Evolutionary conservation across 352 stramenopile genomes (phyloP).

Genomic region (Globisporangium paroecandrum): DNA sequence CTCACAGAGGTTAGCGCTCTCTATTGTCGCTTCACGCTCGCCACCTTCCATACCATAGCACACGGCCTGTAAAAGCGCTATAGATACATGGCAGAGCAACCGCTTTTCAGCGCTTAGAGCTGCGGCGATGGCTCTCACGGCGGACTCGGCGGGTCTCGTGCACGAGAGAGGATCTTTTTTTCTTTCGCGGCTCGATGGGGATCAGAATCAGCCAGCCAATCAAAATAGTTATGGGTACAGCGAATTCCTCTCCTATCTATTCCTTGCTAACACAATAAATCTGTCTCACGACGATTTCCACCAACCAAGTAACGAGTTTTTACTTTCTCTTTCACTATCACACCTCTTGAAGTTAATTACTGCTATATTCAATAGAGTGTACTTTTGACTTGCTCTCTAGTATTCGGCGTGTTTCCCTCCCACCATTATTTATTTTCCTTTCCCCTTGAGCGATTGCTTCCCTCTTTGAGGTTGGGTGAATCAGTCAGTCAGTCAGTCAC

Average conservation of each 20-base stretch:
- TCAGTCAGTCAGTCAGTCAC: background rate
- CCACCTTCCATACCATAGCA: too few species aligned
- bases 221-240: constrained; percentile 3
- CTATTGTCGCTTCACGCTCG: too few species aligned
- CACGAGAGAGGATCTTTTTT: background rate
- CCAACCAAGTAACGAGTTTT: background rate
- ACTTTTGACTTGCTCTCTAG: background rate
- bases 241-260: background rate
- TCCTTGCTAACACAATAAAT: background rate
- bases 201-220: constrained; percentile 10
- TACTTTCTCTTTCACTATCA: background rate
- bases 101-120: too few species aligned
- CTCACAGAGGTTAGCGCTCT: too few species aligned
- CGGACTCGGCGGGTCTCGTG: too few species aligned
- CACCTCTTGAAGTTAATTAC: background rate
- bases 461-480: background rate
- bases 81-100: too few species aligned
- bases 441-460: background rate
- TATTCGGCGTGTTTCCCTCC: background rate
- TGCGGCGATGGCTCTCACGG: too few species aligned
- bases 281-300: background rate
- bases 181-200: background rate
- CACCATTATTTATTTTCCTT: background rate
- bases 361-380: background rate
- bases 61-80: too few species aligned